Base-by-base conservation (phyloP, 2,329 filamentous ascomycete genomes). In the Penicillium sp. region DNA sequence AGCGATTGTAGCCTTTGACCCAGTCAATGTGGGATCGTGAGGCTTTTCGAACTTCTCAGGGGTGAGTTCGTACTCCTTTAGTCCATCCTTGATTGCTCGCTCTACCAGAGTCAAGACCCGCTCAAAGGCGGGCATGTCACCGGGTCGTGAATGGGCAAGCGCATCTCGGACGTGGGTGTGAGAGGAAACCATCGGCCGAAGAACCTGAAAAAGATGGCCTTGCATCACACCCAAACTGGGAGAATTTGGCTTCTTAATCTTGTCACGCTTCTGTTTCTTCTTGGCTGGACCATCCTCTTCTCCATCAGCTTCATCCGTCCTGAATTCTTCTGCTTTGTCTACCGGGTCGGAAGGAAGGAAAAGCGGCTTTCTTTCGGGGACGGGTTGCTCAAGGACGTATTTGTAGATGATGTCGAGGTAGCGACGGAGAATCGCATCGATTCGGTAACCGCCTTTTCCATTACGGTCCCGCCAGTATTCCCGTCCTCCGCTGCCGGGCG, bases 391-490 rank as follows among this genome's bases (percentile, higher is more conserved):
- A 0, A 95, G 78, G 1, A 90, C 90, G 68, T 96, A 84, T 71
- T 83, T 83, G 74, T 97, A 87, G 48, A 98, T 83, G 57, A 99
- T 96, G 68, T 97, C 90, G 74, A 98, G 80, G 71, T 99, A 99
- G 33, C 93, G 84, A 58, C 95, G 81, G 66, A 95, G 84, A 1
- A 97, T 86, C 2, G 90, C 92, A 73, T 99, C 95, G 61, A 97
- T 86, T 56, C 95, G 84, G 75, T 90, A 98, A 1, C 95, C 96
- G 5, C 91, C 90, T 58, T 85, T 87, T 1, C 91, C 90, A 68
- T 93, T 85, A 52, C 78, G 82, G 0, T 90, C 91, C 33, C 89
- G 82, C 93, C 93, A 98, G 74, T 95, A 98, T 68, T 96, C 92
- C 57, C 89, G 82, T 0, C 86, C 86, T 72, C 90, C 86, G 47